A percentile compares a stretch with the other conserved stretches of the same genome.
Evolutionary conservation across 306 rosid species (phyloP).

Genomic region (Astragalus membranaceus): DNA sequence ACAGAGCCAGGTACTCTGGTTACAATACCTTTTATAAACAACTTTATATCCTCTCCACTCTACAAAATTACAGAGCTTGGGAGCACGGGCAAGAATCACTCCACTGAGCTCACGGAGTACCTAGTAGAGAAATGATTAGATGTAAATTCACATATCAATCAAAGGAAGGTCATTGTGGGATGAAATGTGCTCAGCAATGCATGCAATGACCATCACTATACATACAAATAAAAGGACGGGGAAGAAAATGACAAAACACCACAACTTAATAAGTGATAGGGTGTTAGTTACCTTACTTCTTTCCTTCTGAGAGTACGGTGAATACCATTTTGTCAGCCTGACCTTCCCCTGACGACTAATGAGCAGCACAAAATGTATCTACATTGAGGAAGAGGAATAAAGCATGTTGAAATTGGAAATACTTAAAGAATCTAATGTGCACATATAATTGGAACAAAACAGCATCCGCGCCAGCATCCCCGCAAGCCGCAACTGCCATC

Average conservation of each 20-base stretch:
- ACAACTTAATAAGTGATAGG: not conserved
- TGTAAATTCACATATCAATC: not conserved
- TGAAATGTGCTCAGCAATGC: not conserved
- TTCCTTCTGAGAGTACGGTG: slow-evolving; percentile 89
- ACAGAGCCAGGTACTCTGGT: not conserved
- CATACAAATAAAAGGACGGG: not conserved
- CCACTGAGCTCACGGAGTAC: slow-evolving; percentile 85
- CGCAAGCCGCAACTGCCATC: not conserved
- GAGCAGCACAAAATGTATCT: slow-evolving; percentile 88
- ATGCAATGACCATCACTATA: not conserved
- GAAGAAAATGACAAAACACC: not conserved
- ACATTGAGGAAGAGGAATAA: slow-evolving; percentile 17
- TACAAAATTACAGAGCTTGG: slow-evolving; percentile 90
- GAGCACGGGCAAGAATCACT: slow-evolving; percentile 74
- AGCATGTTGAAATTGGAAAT: not conserved
- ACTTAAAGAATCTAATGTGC: not conserved
- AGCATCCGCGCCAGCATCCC: not conserved
- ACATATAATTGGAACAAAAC: not conserved
- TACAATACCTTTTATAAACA: slow-evolving; percentile 76
- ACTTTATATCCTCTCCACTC: slow-evolving; percentile 93
- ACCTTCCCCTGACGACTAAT: slow-evolving; percentile 96
- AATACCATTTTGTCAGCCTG: slow-evolving; percentile 91
- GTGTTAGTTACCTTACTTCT: slow-evolving; percentile 57
- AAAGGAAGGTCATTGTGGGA: not conserved
- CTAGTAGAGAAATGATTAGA: slow-evolving; percentile 18